phyloP scores from a whole-genome alignment of 73 alveolate species.

The Tetrahymena borealis region DNA sequence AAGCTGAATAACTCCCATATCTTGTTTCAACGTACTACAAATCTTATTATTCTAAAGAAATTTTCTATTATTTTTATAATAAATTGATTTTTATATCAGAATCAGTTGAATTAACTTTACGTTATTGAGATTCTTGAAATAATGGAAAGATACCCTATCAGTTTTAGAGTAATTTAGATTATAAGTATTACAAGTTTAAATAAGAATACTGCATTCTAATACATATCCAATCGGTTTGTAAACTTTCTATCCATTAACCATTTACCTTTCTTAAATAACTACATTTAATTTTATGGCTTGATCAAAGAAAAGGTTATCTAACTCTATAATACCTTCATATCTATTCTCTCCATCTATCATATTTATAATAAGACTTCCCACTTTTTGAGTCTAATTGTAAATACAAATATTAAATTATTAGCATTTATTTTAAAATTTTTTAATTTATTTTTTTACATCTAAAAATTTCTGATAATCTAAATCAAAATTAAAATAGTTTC shows the following conservation, averaged over 20 bases:
- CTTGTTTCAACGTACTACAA: background rate
- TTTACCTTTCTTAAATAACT: background rate
- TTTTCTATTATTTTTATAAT: background rate
- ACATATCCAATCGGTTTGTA: background rate
- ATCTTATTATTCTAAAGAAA: background rate
- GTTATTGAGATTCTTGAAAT: background rate
- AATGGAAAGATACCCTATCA: background rate
- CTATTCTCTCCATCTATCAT: background rate
- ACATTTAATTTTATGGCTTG: background rate
- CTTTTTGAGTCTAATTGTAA: background rate
- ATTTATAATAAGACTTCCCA: background rate
- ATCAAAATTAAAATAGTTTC: background rate
- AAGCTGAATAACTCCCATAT: background rate
- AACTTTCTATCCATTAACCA: background rate
- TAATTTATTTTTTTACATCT: too few relatives aligned
- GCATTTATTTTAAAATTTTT: too few relatives aligned
- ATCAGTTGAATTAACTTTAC: too few relatives aligned
- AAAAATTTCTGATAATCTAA: background rate
- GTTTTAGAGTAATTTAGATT: background rate
- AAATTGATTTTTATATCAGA: background rate
- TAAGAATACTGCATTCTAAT: background rate
- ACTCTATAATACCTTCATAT: background rate
- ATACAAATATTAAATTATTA: background rate
- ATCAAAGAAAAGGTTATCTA: background rate
- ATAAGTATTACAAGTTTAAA: background rate